Base-by-base conservation (phyloP, 768 basidiomycete genomes). In the Cantharellus anzutake region DNA sequence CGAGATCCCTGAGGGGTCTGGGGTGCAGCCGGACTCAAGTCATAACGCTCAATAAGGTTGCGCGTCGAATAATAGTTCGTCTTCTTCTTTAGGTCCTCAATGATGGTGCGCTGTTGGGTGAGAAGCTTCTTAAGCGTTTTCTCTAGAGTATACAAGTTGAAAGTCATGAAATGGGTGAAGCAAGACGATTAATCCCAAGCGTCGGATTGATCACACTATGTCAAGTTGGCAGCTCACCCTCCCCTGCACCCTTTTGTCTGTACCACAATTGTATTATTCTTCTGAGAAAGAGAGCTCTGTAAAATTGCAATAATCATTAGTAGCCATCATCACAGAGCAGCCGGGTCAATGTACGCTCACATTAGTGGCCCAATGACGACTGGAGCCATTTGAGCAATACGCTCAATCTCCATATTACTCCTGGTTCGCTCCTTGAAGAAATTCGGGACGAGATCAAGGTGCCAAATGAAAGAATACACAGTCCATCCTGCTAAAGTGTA, bases 31-130 rank as follows among this genome's bases (percentile, higher is more conserved):
- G 38, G 11, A 16, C 5, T 42, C 11, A 7, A 7, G 63, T 94
- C 94, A 66, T 96, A 97, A 60, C 82, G 80, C 68, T 94, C 90
- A 16, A 99, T 75, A 51, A 99, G 75, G 65, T 84, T 88, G 58
- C 86, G 82, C 38, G 92, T 99, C 5, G 80, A 80, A 68, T 99
- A 89, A 70, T 88, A 99, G 65, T 97, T 94, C 2, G 93, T 97
- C 69, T 87, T 91, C 74, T 91, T 90, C 77, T 99, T 99, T 64
- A 98, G 88, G 65, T 96, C 93, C 63, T 94, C 91, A 42, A 99
- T 79, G 67, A 87, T 91, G 34, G 77, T 75, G 20, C 87, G 83
- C 63, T 93, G 90, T 66, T 84, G 75, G 66, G 83, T 84, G 67
- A 85, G 76, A 2, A 92, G 73, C 1, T 70, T 70, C 60, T 83